These are phyloP conservation scores for Murraya koenigii DNA, from an alignment of 345 rosid genomes.

Conservation along the genomic window DNA sequence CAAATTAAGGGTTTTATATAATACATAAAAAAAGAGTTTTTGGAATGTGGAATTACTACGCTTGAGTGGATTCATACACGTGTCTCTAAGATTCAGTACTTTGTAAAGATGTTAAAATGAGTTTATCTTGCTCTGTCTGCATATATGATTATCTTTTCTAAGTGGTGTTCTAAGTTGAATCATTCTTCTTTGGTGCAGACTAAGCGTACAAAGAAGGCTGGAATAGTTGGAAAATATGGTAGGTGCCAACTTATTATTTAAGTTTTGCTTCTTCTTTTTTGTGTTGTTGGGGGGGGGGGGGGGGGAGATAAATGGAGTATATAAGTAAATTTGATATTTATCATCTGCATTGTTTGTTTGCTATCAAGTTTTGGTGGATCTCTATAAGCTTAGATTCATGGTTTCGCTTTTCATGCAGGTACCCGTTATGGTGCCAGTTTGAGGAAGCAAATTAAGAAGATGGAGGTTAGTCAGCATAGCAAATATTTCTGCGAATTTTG, in stretches of 20 bases:
- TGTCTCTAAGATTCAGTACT: neutral
- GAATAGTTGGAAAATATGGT: constrained; percentile 65
- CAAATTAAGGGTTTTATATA: neutral
- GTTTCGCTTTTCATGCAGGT: constrained; percentile 31
- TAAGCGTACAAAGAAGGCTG: constrained; percentile 71
- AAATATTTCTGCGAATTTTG: constrained; percentile 86
- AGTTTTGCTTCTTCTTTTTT: neutral
- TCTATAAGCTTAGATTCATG: neutral
- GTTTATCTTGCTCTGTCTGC: no score
- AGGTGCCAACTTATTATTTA: neutral
- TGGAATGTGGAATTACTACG: neutral
- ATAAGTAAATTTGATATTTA: neutral
- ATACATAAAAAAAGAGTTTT: neutral
- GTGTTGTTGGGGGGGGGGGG: no score
- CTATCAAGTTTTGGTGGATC: neutral
- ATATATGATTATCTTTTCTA: neutral
- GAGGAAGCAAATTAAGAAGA: constrained; percentile 87
- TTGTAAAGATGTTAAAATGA: neutral
- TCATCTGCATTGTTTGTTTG: neutral
- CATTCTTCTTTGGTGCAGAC: constrained; percentile 34
- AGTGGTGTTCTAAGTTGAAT: neutral
- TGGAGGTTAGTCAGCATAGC: constrained; percentile 89
- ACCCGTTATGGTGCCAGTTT: constrained; percentile 89
- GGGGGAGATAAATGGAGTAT: neutral
- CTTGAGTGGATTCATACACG: neutral